Evolutionary conservation across 441 rosid genomes (phyloP).

Genomic region (Brassica hybrid): DNA sequence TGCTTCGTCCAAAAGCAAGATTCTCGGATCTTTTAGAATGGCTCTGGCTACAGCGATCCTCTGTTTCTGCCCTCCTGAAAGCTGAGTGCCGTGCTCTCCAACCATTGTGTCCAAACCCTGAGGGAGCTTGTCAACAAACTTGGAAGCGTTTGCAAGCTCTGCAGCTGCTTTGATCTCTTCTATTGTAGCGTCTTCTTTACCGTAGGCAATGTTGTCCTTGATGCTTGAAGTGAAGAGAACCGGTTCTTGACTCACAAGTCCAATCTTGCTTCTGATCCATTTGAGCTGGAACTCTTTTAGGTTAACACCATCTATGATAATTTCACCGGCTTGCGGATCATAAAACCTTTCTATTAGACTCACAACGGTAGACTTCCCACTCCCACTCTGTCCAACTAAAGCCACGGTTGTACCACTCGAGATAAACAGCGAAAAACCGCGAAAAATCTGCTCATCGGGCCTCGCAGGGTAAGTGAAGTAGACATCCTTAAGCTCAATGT

Average conservation of each 20-base stretch:
- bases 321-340: slow-evolving; percentile 75
- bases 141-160: slow-evolving; percentile 79
- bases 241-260: slow-evolving; percentile 91
- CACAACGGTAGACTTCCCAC: slow-evolving; percentile 83
- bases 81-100: slow-evolving; percentile 84
- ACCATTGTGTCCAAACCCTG: slow-evolving; percentile 85
- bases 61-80: slow-evolving; percentile 90
- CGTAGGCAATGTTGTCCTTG: slow-evolving; percentile 72
- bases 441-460: slow-evolving; percentile 74
- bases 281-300: slow-evolving; percentile 68
- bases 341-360: slow-evolving; percentile 81
- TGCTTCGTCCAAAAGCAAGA: slow-evolving; percentile 84
- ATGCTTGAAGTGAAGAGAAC: slow-evolving; percentile 72
- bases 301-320: slow-evolving; percentile 70
- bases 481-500: slow-evolving; percentile 66
- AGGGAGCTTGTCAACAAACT: slow-evolving; percentile 78
- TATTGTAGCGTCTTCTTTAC: slow-evolving; percentile 65
- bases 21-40: slow-evolving; percentile 66
- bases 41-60: slow-evolving; percentile 89
- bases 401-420: slow-evolving; percentile 68
- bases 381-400: slow-evolving; percentile 88
- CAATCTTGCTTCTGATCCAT: slow-evolving; percentile 79
- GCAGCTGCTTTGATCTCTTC: slow-evolving; percentile 73
- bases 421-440: slow-evolving; percentile 68
- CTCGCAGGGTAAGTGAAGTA: slow-evolving; percentile 74